Base-by-base conservation (phyloP, 495 filamentous ascomycete species). In the Daldinia decipiens region DNA sequence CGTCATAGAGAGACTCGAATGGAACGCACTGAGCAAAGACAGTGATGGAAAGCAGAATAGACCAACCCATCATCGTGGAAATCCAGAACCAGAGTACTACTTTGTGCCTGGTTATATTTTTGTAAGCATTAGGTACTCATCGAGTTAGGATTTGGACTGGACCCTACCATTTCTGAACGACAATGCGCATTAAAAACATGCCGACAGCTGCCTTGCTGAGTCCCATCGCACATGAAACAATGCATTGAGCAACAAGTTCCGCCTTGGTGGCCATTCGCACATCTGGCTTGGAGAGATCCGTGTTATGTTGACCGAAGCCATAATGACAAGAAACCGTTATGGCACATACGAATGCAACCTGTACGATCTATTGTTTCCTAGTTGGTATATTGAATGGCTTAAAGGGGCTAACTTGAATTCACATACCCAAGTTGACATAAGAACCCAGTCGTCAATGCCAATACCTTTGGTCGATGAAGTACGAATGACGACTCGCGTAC, bases 361-460 rank as follows among this genome's bases (percentile, higher is more conserved):
- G 62, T 21, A 69, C 31, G 15, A 63, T 12, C 66, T 69, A 47
- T 6, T 52, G 32, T 5, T 38, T 21, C 15, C 1, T 24, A 9
- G 19, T 69, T 47, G 59, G 19, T 3, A 27, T 21, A 24, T 7
- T 36, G 3, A 15, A 17, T 12, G 11, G 8, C 26, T 27, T 15
- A 43, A 13, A 17, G 15, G 39, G 5, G 39, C 39, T 15, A 17
- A 17, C 17, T 17, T 40, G 15, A n/a, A 7, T 40, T 15, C 24
- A 38, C 68, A 56, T 59, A 72, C 72, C 68, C 68, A 72, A 47
- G 62, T 71, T 45, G 54, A 13, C 5, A 68, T 36, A 31, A 72
- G 66, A 40, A 74, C 26, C 43, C 68, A 68, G 39, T 74, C 72
- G 29, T 74, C 72, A 39, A 17, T 58, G 17, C 72, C 72, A 31